Percentiles rank a stretch among this genome's conserved stretches.
These are phyloP conservation scores for Tolypocladium endophyticum DNA, from an alignment of 2,329 filamentous ascomycete genomes.

Conservation along the genomic window DNA sequence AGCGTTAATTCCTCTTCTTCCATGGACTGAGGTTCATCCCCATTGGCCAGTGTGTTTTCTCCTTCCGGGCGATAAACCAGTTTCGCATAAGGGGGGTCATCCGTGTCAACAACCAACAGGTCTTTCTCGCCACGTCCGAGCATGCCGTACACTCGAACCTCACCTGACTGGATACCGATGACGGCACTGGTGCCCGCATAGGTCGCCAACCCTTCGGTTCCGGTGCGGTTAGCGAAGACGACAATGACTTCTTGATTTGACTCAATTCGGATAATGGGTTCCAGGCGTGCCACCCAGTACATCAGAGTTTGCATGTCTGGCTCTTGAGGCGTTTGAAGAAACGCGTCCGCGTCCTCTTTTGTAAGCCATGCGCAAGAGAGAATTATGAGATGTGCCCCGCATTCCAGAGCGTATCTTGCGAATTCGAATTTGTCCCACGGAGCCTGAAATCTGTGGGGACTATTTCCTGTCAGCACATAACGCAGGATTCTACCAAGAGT, in stretches of 20 bases:
- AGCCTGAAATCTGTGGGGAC: conserved; percentile 26
- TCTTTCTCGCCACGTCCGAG: conserved; percentile 61
- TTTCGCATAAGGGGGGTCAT: conserved; percentile 30
- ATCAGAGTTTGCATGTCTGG: conserved; percentile 64
- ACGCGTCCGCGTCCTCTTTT: conserved; percentile 35
- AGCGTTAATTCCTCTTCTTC: no score
- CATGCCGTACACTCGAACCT: conserved; percentile 58
- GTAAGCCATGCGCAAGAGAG: conserved; percentile 74
- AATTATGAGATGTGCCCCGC: conserved; percentile 51
- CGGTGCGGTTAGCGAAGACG: conserved; percentile 61
- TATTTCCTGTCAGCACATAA: no score
- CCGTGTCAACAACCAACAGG: conserved; percentile 58
- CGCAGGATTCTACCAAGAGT: no score
- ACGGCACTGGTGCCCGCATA: conserved; percentile 70
- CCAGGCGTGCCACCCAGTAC: conserved; percentile 65
- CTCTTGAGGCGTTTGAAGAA: conserved; percentile 37
- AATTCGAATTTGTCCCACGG: conserved; percentile 31
- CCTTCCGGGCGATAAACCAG: conserved; percentile 24
- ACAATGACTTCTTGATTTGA: conserved; percentile 50
- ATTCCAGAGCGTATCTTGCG: conserved; percentile 45
- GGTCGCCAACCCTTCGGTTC: conserved; percentile 52
- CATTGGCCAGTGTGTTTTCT: no score
- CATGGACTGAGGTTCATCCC: no score
- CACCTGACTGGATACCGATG: conserved; percentile 52
- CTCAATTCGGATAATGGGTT: conserved; percentile 55